Conservation (phyloP, 257 asterid genomes). For the Nicotiana otophora region DNA sequence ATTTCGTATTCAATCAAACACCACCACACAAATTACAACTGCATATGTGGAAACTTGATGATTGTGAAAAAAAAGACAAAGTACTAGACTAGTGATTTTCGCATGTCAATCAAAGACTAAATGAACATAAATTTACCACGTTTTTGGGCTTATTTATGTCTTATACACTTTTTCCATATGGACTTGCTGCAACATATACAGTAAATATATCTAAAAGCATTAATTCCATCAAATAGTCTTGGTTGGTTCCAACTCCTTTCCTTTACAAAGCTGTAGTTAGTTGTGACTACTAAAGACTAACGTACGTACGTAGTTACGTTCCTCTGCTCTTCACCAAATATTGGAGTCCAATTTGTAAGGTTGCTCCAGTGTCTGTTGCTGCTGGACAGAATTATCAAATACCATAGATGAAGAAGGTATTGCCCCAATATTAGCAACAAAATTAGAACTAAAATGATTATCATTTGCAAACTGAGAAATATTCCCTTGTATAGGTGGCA, state of each 20-base stretch:
- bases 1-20: no score
- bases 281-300: neutral
- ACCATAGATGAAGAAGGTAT: neutral
- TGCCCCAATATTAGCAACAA: neutral
- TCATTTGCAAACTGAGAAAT: slow-evolving; percentile 30
- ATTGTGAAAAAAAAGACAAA: neutral
- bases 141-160: neutral
- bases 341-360: slow-evolving; percentile 54
- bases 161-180: neutral
- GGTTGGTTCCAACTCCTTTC: neutral
- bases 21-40: no score
- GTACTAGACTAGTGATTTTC: neutral
- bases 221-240: neutral
- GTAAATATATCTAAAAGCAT: neutral
- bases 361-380: slow-evolving; percentile 41
- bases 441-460: slow-evolving; percentile 11
- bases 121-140: neutral
- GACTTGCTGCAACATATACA: slow-evolving; percentile 1
- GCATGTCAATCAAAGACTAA: neutral
- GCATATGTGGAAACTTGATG: no score
- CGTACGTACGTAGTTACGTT: neutral
- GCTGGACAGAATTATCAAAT: slow-evolving; percentile 13
- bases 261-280: slow-evolving; percentile 14
- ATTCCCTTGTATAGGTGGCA: slow-evolving; percentile 14
- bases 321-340: slow-evolving; percentile 37